A percentile compares a stretch with the other conserved stretches of the same genome.
These are phyloP conservation scores for Zygoascus biomembranicola DNA, from an alignment of 805 yeast species.

Conservation along the genomic window DNA sequence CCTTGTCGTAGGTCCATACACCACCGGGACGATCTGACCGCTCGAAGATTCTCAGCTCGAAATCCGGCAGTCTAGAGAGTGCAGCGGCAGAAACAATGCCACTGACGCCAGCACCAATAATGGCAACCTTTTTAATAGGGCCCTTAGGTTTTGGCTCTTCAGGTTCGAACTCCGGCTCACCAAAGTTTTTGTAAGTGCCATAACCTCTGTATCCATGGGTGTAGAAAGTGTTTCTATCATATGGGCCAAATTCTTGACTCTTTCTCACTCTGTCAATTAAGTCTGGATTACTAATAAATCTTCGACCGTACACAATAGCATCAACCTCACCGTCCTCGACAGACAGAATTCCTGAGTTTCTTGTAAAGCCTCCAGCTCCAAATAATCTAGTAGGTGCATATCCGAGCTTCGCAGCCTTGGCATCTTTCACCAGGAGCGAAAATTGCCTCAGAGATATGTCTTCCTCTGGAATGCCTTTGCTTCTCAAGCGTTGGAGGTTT, in stretches of 20 bases:
- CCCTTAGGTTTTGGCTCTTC: too few species aligned
- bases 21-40: constrained; percentile 48
- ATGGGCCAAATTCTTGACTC: constrained; percentile 33
- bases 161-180: too few species aligned
- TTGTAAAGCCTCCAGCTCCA: constrained; percentile 1
- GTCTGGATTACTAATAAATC: constrained; percentile 49
- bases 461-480: constrained; percentile 24
- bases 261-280: constrained; percentile 36
- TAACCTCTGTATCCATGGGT: too few species aligned
- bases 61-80: constrained; percentile 45
- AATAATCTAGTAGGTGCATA: too few species aligned
- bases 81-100: constrained; percentile 64
- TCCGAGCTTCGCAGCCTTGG: background rate
- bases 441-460: background rate
- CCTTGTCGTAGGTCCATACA: constrained; percentile 46
- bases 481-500: too few species aligned
- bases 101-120: constrained; percentile 73
- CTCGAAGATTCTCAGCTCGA: constrained; percentile 40
- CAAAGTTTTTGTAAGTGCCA: too few species aligned
- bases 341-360: background rate
- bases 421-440: background rate
- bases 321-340: constrained; percentile 16
- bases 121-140: constrained; percentile 35
- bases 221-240: constrained; percentile 43
- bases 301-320: constrained; percentile 38